A percentile compares a stretch with the other conserved stretches of the same genome.
phyloP scores from a whole-genome alignment of 2,329 filamentous ascomycete species.

The Thelonectria olida region DNA sequence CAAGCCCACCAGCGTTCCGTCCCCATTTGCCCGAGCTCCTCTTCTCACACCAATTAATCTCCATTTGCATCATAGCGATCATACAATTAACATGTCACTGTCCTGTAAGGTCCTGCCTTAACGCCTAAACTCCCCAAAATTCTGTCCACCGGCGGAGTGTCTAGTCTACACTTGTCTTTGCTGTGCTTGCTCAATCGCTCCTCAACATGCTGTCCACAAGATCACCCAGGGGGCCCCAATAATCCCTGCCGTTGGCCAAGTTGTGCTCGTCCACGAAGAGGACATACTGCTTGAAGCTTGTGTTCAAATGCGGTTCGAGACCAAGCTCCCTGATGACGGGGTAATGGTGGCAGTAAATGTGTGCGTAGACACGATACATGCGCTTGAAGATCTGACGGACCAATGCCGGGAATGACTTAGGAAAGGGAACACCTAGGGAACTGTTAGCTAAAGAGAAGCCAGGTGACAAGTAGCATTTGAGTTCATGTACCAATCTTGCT shows the following conservation, averaged over 20 bases:
- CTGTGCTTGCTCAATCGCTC: constrained; percentile 73
- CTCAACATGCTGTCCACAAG: constrained; percentile 97
- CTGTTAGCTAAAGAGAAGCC: constrained; percentile 19
- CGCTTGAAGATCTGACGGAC: constrained; percentile 98
- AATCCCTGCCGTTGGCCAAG: constrained; percentile 92
- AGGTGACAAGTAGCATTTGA: neutral
- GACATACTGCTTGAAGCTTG: constrained; percentile 99
- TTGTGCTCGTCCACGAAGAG: constrained; percentile 98
- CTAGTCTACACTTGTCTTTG: neutral
- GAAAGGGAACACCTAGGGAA: constrained; percentile 83
- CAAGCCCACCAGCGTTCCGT: neutral
- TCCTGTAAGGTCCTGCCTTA: constrained; percentile 15
- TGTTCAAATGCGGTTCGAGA: constrained; percentile 96
- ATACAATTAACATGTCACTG: constrained; percentile 31
- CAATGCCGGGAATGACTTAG: constrained; percentile 87
- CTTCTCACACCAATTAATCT: constrained; percentile 2
- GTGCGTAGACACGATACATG: constrained; percentile 97
- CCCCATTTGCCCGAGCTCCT: constrained; percentile 11
- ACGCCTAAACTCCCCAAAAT: constrained; percentile 32
- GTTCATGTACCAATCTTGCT: constrained; percentile 77
- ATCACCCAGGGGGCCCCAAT: constrained; percentile 95
- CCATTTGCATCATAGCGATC: constrained; percentile 29
- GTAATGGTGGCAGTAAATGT: constrained; percentile 99
- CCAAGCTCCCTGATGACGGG: constrained; percentile 94
- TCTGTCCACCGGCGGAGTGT: constrained; percentile 11